Percentiles rank a stretch among this genome's conserved stretches.
Conservation (phyloP, 768 basidiomycete species). For the Termitomyces sp. region DNA sequence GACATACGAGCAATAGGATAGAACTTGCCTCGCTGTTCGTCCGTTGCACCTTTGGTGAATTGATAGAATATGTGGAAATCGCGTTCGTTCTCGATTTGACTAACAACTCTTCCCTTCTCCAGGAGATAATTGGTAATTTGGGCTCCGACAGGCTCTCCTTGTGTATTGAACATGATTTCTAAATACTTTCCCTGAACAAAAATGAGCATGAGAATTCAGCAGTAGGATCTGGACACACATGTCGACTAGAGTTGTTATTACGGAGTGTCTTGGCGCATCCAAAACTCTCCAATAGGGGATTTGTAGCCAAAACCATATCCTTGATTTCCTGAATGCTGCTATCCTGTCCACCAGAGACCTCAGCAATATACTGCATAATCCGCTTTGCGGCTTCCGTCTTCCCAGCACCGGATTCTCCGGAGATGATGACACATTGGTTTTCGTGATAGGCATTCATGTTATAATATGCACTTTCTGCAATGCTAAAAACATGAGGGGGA, state of each 20-base stretch:
- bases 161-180: slow-evolving; percentile 96
- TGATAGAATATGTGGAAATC: slow-evolving; percentile 99
- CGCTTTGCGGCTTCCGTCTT: slow-evolving; percentile 99
- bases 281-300: slow-evolving; percentile 95
- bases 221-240: slow-evolving; percentile 51
- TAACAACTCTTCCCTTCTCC: slow-evolving; percentile 95
- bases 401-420: slow-evolving; percentile 97
- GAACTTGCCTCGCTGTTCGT: slow-evolving; percentile 76
- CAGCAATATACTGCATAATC: slow-evolving; percentile 99
- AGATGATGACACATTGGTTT: slow-evolving; percentile 99
- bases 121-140: slow-evolving; percentile 98
- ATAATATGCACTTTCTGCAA: slow-evolving; percentile 96
- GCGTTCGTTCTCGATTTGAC: slow-evolving; percentile 93
- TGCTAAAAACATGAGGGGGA: slow-evolving; percentile 95
- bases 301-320: slow-evolving; percentile 99
- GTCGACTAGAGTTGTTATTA: slow-evolving; percentile 98
- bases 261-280: slow-evolving; percentile 98
- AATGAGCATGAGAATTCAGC: slow-evolving; percentile 12
- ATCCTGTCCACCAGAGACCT: slow-evolving; percentile 84
- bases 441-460: slow-evolving; percentile 99
- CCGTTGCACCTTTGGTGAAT: slow-evolving; percentile 91
- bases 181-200: slow-evolving; percentile 86
- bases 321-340: slow-evolving; percentile 96
- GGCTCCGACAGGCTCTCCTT: slow-evolving; percentile 92
- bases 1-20: neutral